Evolutionary conservation across 495 filamentous ascomycete genomes (phyloP).

Genomic region (Aspergillus mulundensis): DNA sequence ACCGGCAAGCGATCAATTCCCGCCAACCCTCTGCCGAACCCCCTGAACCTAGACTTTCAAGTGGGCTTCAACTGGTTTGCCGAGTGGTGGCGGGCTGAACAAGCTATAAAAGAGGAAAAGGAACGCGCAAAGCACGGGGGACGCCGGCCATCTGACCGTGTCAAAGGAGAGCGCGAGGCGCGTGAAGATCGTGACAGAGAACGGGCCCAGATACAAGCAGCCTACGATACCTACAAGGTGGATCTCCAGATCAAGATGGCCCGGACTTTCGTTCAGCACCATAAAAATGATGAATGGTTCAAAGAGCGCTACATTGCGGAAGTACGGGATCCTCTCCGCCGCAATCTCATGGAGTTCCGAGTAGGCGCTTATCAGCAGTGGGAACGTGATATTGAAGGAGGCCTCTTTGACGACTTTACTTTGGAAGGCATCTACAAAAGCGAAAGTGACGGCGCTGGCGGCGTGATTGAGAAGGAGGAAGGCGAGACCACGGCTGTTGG

Average conservation of each 20-base stretch:
- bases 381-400: constrained; percentile 75
- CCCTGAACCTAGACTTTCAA: constrained; percentile 80
- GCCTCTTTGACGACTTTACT: constrained; percentile 89
- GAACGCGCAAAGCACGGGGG: constrained; percentile 74
- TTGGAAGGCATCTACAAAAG: constrained; percentile 93
- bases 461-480: constrained; percentile 88
- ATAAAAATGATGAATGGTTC: constrained; percentile 97
- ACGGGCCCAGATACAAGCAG: constrained; percentile 81
- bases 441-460: constrained; percentile 83
- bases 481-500: constrained; percentile 85
- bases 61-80: constrained; percentile 96
- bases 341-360: constrained; percentile 69
- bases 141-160: constrained; percentile 62
- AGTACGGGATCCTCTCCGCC: constrained; percentile 62
- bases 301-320: constrained; percentile 89
- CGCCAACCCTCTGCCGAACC: constrained; percentile 74
- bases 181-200: constrained; percentile 86
- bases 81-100: constrained; percentile 92
- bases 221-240: constrained; percentile 92
- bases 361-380: constrained; percentile 72
- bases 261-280: constrained; percentile 77
- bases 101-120: constrained; percentile 80
- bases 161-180: constrained; percentile 70
- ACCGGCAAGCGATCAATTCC: constrained; percentile 52
- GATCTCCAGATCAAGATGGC: constrained; percentile 91